A percentile compares a stretch with the other conserved stretches of the same genome.
Evolutionary conservation across 371 early-diverging fungal genomes (phyloP).

Genomic region (Lichtheimia hyalospora): DNA sequence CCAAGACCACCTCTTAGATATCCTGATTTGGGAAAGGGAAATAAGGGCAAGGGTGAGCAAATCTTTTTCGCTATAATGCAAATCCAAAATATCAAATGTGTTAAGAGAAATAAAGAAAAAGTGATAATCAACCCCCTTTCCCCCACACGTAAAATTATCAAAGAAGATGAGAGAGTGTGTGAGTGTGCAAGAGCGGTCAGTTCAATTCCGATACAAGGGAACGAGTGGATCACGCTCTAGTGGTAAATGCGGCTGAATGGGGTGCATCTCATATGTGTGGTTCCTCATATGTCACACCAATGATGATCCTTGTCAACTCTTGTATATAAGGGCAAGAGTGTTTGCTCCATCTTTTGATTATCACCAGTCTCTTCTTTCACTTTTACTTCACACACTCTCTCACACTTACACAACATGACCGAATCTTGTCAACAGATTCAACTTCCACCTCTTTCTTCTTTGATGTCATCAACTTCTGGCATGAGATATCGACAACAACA

Average conservation of each 20-base stretch:
- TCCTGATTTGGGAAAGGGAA: conserved; percentile 8
- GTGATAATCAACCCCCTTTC: too few relatives aligned
- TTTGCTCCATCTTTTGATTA: neutral
- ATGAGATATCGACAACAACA: neutral
- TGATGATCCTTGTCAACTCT: conserved; percentile 10
- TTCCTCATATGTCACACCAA: too few relatives aligned
- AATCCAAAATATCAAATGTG: too few relatives aligned
- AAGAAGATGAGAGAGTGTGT: too few relatives aligned
- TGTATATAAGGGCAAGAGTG: conserved; percentile 2
- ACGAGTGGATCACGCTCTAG: too few relatives aligned
- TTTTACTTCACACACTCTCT: neutral
- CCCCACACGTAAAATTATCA: too few relatives aligned
- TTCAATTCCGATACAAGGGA: too few relatives aligned
- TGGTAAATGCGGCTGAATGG: too few relatives aligned
- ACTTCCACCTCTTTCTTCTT: conserved; percentile 10
- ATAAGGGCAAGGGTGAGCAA: conserved; percentile 1
- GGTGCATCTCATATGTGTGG: too few relatives aligned
- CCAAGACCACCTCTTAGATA: conserved; percentile 12
- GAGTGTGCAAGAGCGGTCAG: too few relatives aligned
- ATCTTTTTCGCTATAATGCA: conserved; percentile 6
- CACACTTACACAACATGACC: neutral
- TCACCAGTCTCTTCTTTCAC: neutral
- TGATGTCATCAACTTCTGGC: neutral
- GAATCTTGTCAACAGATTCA: conserved; percentile 8
- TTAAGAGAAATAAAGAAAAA: too few relatives aligned